These are phyloP conservation scores for Sphaceloma murrayae DNA, from an alignment of 2,329 filamentous ascomycete species.

Conservation along the genomic window DNA sequence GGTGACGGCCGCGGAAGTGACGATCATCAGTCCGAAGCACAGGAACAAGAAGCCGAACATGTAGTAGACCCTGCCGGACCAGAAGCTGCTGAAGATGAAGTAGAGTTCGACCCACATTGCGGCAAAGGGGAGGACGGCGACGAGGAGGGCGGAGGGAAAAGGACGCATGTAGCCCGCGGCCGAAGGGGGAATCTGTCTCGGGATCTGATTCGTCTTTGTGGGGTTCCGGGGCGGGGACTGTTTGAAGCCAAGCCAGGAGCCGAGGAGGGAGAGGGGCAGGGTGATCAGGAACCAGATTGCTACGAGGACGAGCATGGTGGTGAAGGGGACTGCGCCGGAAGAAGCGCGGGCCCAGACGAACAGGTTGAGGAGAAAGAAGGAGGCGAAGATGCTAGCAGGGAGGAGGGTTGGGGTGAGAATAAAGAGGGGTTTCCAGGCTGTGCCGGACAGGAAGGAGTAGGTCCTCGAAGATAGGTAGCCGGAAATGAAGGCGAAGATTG, in stretches of 20 bases:
- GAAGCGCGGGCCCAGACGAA: slow-evolving; percentile 93
- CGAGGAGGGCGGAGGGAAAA: slow-evolving; percentile 81
- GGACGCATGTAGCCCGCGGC: slow-evolving; percentile 68
- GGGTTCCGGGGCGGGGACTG: slow-evolving; percentile 59
- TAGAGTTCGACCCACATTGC: slow-evolving; percentile 98
- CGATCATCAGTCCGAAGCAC: slow-evolving; percentile 94
- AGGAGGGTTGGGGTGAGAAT: slow-evolving; percentile 75
- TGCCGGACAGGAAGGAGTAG: slow-evolving; percentile 92
- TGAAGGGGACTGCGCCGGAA: slow-evolving; percentile 89
- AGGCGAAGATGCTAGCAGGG: slow-evolving; percentile 72
- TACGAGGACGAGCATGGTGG: slow-evolving; percentile 89
- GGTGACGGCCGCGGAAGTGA: slow-evolving; percentile 85
- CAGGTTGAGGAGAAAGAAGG: slow-evolving; percentile 89
- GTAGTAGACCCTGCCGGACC: slow-evolving; percentile 98
- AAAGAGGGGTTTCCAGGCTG: slow-evolving; percentile 92
- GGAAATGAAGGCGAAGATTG: slow-evolving; percentile 81
- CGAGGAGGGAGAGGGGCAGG: slow-evolving; percentile 77
- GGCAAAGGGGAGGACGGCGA: slow-evolving; percentile 85
- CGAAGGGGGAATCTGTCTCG: slow-evolving; percentile 82
- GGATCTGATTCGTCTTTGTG: slow-evolving; percentile 94
- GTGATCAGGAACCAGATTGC: slow-evolving; percentile 96
- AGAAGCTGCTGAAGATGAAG: slow-evolving; percentile 98
- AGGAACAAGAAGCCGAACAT: slow-evolving; percentile 99
- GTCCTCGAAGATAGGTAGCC: slow-evolving; percentile 80
- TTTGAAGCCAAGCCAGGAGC: slow-evolving; percentile 90